Evolutionary conservation across 805 yeast species (phyloP).

Genomic region (Yamadazyma tumulicola): DNA sequence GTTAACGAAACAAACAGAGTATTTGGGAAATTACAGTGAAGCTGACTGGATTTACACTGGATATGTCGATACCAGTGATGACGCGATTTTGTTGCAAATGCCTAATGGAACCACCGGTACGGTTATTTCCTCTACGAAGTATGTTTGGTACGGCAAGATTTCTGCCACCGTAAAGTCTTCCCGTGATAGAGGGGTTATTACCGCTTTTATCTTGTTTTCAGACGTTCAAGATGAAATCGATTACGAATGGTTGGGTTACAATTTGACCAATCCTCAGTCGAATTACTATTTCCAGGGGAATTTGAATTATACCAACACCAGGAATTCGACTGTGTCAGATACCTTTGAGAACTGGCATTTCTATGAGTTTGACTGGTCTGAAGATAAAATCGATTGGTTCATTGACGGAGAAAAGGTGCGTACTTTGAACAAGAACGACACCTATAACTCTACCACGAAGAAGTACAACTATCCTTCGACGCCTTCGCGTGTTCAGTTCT

Average conservation of each 20-base stretch:
- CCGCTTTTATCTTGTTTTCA: constrained; percentile 78
- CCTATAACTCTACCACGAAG: constrained; percentile 60
- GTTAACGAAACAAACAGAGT: constrained; percentile 26
- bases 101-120: constrained; percentile 73
- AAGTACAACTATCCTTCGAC: constrained; percentile 65
- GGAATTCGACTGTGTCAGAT: constrained; percentile 38
- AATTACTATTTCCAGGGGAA: constrained; percentile 79
- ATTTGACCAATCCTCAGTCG: constrained; percentile 63
- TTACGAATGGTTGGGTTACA: constrained; percentile 79
- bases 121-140: constrained; percentile 73
- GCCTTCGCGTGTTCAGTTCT: constrained; percentile 67
- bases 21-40: constrained; percentile 68
- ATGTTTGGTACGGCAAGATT: constrained; percentile 85
- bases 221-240: constrained; percentile 90
- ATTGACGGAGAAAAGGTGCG: constrained; percentile 69
- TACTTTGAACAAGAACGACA: constrained; percentile 56
- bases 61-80: constrained; percentile 46
- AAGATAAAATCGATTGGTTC: constrained; percentile 66
- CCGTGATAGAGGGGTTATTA: constrained; percentile 72
- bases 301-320: constrained; percentile 62
- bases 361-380: constrained; percentile 79
- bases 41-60: constrained; percentile 73
- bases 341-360: constrained; percentile 71
- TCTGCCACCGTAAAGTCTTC: constrained; percentile 69
- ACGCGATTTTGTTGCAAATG: constrained; percentile 66